Conservation (phyloP, 73 alveolate genomes). For the Blepharisma japonicum region DNA sequence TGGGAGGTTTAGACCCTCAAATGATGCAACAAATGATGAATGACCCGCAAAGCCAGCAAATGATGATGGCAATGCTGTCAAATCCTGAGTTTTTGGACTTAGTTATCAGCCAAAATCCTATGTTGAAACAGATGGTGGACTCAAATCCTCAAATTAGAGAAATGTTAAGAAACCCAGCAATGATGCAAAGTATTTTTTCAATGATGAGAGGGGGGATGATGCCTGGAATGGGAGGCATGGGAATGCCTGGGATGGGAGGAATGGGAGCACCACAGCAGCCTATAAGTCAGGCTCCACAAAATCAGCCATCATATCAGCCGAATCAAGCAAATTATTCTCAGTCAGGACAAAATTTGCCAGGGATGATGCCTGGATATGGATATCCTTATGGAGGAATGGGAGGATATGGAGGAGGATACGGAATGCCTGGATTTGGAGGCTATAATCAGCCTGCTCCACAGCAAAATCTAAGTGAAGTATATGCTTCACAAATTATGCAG, state of each 20-base stretch:
- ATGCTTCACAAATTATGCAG: constrained; percentile 82
- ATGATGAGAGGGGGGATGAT: constrained; percentile 4
- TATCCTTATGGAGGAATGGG: constrained; percentile 29
- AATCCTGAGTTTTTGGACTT: neutral
- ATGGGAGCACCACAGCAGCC: neutral
- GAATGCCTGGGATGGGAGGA: constrained; percentile 29
- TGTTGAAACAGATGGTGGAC: neutral
- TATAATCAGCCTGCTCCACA: neutral
- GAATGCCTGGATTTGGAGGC: constrained; percentile 10
- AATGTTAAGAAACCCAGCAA: constrained; percentile 17
- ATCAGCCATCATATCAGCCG: constrained; percentile 80
- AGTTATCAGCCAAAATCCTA: constrained; percentile 1
- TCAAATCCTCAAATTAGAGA: constrained; percentile 11
- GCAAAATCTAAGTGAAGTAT: constrained; percentile 68
- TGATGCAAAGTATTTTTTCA: neutral
- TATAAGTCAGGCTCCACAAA: neutral
- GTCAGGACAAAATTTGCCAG: neutral
- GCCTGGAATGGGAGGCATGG: constrained; percentile 24
- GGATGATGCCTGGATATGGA: no score
- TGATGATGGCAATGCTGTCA: neutral
- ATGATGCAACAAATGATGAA: constrained; percentile 5
- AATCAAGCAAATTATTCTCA: constrained; percentile 63
- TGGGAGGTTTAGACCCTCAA: neutral
- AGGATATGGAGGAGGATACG: constrained; percentile 20
- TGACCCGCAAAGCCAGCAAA: neutral